Evolutionary conservation across 1,284 basidiomycete genomes (phyloP).

Genomic region (Leccinum insolens): DNA sequence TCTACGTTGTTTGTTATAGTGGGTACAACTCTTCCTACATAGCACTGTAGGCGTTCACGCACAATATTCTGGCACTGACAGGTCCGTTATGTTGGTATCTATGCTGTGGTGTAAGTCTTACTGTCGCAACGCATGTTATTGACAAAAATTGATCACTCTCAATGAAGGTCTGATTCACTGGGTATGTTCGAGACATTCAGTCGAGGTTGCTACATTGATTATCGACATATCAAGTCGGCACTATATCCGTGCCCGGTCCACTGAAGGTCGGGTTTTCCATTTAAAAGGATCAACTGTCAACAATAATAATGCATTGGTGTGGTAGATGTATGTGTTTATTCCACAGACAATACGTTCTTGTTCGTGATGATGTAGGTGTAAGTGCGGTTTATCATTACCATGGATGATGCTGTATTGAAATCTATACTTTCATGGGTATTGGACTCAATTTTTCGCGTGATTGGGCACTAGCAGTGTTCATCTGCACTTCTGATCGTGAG

Average conservation of each 20-base stretch:
- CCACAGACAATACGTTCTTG: fast-evolving
- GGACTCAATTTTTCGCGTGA: fast-evolving
- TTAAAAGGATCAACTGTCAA: too few species aligned
- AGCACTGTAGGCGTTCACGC: too few species aligned
- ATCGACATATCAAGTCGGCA: background rate
- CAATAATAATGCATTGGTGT: too few species aligned
- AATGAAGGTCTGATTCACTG: too few species aligned
- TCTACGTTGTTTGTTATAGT: too few species aligned
- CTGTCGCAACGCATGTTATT: fast-evolving
- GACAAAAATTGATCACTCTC: too few species aligned
- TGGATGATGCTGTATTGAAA: fast-evolving
- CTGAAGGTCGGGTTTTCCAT: too few species aligned
- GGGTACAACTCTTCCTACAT: too few species aligned
- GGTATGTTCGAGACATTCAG: background rate
- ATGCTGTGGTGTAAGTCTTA: constrained; percentile 4
- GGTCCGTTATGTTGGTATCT: constrained; percentile 10
- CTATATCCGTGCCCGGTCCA: too few species aligned
- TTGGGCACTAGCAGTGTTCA: fast-evolving
- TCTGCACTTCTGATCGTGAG: background rate
- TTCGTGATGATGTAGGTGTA: background rate
- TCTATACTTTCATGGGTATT: fast-evolving
- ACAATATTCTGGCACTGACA: too few species aligned
- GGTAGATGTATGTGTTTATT: too few species aligned
- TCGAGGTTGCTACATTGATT: fast-evolving
- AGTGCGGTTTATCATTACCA: too few species aligned